Conservation (phyloP, 2,329 filamentous ascomycete genomes). For the Microdochium trichocladiopsis region DNA sequence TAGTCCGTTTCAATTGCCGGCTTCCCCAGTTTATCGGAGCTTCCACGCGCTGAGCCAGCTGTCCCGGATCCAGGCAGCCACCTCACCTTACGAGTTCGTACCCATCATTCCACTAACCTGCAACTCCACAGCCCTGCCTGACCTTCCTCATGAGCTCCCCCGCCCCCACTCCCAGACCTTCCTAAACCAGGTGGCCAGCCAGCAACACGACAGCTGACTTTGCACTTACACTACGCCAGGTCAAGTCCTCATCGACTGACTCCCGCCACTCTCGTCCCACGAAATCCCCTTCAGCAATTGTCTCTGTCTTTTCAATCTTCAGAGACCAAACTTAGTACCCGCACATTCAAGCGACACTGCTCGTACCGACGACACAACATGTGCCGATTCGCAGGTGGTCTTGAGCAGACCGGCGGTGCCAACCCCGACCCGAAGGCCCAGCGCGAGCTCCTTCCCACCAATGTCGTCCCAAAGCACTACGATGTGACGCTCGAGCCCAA, state of each 20-base stretch:
- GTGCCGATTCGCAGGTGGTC: slow-evolving; percentile 56
- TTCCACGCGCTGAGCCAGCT: neutral
- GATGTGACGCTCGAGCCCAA: slow-evolving; percentile 87
- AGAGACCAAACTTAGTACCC: neutral
- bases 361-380: slow-evolving; percentile 68
- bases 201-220: neutral
- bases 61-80: neutral
- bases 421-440: slow-evolving; percentile 46
- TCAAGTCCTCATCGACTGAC: neutral
- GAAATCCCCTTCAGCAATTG: too few species aligned
- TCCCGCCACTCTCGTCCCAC: neutral
- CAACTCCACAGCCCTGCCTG: too few species aligned
- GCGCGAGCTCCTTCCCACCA: slow-evolving; percentile 82
- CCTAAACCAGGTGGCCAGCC: neutral
- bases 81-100: neutral
- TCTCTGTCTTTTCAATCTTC: neutral
- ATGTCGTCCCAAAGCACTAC: slow-evolving; percentile 90
- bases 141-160: neutral
- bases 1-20: neutral
- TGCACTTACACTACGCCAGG: neutral
- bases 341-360: slow-evolving; percentile 45
- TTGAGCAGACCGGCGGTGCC: slow-evolving; percentile 45
- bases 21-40: neutral
- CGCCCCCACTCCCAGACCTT: neutral
- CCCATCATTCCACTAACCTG: too few species aligned